Evolutionary conservation across 352 stramenopile genomes (phyloP).

Genomic region (Phytophthora colocasiae): DNA sequence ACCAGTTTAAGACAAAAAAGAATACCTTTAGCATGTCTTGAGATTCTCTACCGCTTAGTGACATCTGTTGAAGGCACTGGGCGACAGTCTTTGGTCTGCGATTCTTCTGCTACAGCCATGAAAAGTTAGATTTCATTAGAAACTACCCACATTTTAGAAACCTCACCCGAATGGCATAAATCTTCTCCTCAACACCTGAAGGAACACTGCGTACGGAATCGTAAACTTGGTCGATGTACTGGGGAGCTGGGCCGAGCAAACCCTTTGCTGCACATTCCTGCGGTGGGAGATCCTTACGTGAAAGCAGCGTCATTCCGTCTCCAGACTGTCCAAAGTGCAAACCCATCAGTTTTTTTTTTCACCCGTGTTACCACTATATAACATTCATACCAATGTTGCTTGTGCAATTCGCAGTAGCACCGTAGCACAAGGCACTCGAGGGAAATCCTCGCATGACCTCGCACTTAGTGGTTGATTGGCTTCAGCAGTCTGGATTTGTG

Average conservation of each 20-base stretch:
- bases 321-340: constrained; percentile 17
- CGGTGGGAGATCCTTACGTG: constrained; percentile 49
- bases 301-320: constrained; percentile 68
- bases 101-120: constrained; percentile 23
- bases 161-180: constrained; percentile 64
- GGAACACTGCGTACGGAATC: constrained; percentile 59
- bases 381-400: constrained; percentile 51
- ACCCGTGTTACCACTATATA: neutral
- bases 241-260: constrained; percentile 49
- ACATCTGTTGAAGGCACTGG: constrained; percentile 35
- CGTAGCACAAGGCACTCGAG: constrained; percentile 79
- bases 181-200: constrained; percentile 58
- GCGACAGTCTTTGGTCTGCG: constrained; percentile 31
- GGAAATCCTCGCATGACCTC: constrained; percentile 43
- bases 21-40: constrained; percentile 43
- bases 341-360: neutral
- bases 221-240: constrained; percentile 59
- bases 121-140: neutral
- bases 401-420: constrained; percentile 72
- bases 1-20: neutral
- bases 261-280: constrained; percentile 64
- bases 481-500: constrained; percentile 49
- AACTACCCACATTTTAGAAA: neutral
- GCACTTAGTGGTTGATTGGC: constrained; percentile 41
- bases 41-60: constrained; percentile 15